Percentiles rank a stretch among this genome's conserved stretches.
Evolutionary conservation across 352 stramenopile species (phyloP).

Genomic region (Pythium phragmitis): DNA sequence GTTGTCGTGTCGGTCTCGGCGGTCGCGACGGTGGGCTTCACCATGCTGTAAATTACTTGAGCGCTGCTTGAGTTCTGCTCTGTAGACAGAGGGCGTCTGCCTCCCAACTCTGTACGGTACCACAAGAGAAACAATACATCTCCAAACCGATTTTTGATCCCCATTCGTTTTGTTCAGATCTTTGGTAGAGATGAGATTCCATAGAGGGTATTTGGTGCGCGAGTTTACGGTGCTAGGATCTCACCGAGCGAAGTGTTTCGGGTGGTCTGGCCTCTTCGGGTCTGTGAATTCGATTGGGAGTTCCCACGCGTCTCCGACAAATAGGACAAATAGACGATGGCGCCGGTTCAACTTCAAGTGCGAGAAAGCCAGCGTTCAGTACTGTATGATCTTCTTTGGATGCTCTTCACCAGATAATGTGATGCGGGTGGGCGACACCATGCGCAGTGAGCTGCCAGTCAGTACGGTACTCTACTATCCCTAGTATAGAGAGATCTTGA

Average conservation of each 20-base stretch:
- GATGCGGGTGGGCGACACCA: background rate
- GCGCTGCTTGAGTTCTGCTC: too few species aligned
- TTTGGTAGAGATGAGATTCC: background rate
- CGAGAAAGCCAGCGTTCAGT: background rate
- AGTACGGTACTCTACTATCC: too few species aligned
- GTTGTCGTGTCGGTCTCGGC: constrained; percentile 16
- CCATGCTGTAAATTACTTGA: constrained; percentile 25
- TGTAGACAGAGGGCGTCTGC: too few species aligned
- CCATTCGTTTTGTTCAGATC: background rate
- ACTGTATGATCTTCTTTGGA: too few species aligned
- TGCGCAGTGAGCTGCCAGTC: background rate
- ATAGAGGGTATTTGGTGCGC: background rate
- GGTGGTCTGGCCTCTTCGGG: background rate
- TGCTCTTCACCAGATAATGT: background rate
- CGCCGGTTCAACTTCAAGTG: background rate
- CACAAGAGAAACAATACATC: background rate
- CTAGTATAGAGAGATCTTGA: too few species aligned
- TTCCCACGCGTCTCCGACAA: background rate
- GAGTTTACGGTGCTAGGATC: background rate
- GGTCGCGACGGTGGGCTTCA: constrained; percentile 22
- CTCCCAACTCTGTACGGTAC: background rate
- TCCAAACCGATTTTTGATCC: background rate
- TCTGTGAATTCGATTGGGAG: background rate
- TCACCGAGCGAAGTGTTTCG: background rate
- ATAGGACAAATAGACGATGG: too few species aligned